phyloP scores from a whole-genome alignment of 2,329 filamentous ascomycete genomes.

The Trichophyton benhamiae region DNA sequence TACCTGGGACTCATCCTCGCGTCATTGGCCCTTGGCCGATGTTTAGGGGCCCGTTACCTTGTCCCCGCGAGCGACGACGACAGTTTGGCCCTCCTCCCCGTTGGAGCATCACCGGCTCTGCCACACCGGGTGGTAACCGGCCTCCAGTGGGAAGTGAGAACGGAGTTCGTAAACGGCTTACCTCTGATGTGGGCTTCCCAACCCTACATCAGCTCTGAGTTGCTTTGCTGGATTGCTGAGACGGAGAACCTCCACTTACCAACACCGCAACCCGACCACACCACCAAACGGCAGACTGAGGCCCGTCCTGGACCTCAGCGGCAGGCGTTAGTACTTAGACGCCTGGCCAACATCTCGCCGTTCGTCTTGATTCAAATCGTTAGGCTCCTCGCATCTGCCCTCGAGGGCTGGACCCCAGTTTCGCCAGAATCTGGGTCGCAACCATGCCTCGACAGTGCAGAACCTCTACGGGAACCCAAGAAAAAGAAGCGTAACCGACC shows the following conservation, averaged over 20 bases:
- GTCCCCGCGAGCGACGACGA: not conserved
- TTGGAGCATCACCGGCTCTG: not conserved
- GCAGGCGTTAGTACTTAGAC: slow-evolving; percentile 15
- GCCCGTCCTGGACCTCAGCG: slow-evolving; percentile 8
- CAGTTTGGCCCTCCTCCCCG: not conserved
- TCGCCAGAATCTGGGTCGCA: not conserved
- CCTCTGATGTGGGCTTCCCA: not conserved
- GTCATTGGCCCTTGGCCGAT: not conserved
- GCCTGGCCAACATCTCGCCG: slow-evolving; percentile 15
- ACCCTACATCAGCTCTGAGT: not conserved
- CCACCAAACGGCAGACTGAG: not conserved
- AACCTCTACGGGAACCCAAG: slow-evolving; percentile 1
- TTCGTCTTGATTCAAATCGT: slow-evolving; percentile 2
- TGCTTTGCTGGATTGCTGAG: not conserved
- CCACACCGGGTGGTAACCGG: not conserved
- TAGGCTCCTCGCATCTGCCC: not conserved
- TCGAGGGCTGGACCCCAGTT: not conserved
- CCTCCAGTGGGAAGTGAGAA: not conserved
- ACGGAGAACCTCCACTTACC: not conserved
- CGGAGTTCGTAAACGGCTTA: not conserved
- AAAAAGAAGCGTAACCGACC: slow-evolving; percentile 2
- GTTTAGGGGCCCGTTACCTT: not conserved
- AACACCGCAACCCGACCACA: not conserved
- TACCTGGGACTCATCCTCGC: slow-evolving; percentile 1
- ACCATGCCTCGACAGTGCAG: not conserved